Base-by-base conservation (phyloP, 345 rosid species). In the Diplotaxis tenuifolia region DNA sequence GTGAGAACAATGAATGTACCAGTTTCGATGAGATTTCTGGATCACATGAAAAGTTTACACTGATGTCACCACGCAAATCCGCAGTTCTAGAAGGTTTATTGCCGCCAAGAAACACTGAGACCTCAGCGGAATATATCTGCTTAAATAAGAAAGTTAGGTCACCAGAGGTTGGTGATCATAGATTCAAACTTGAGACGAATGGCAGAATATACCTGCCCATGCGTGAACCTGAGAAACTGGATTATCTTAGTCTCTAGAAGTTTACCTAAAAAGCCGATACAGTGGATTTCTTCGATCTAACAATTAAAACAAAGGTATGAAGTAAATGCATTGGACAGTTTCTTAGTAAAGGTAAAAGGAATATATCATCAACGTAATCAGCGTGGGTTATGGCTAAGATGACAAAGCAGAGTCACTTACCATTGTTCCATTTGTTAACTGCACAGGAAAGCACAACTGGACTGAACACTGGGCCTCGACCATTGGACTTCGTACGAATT, bases 381-480 rank as follows among this genome's bases (percentile, higher is more conserved):
- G 47, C 4, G 49, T 61, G 29, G 62, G 10, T 36, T 50, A 12
- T 49, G 56, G 29, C 65, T 54, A 63, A 73, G 76, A 49, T 4
- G 34, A 62, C 20, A 58, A 67, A 73, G 67, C 61, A 74, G 65
- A 53, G 50, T 28, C 69, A 72, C 82, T 68, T 67, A 93, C 98
- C 97, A 86, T 83, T 62, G 84, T 77, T 78, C 87, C 98, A 76
- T 89, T 88, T 77, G 84, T 87, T 80, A 93, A 81, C 80, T 84
- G 72, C 66, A 90, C 86, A 36, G 98, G 98, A 88, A 90, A 90
- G 87, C 91, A 89, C 72, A 90, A 70, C 84, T 89, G 92, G 74
- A 93, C 98, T 29, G 88, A 87, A 72, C 98, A 86, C 62, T 93
- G 98, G 57, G 86, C 98, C 86, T 93, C 94, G 9, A 89, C 92